Percentiles rank a stretch among this genome's conserved stretches.
Conservation (phyloP, 2,329 filamentous ascomycete species). For the Fusarium annulatum region DNA sequence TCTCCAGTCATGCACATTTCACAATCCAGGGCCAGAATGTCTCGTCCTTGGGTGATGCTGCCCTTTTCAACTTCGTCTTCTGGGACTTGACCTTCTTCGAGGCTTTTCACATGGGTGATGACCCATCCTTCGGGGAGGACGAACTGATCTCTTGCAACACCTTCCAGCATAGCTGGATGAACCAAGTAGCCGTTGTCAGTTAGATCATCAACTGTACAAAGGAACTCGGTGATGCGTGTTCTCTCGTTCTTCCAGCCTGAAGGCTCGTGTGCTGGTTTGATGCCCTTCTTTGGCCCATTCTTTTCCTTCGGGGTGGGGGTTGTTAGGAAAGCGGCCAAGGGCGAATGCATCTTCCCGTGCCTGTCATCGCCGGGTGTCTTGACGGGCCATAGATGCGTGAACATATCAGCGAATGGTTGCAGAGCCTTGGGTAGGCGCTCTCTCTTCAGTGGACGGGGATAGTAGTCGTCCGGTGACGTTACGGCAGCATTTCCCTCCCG, state of each 20-base stretch:
- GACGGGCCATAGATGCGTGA: conserved; percentile 89
- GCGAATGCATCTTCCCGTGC: conserved; percentile 84
- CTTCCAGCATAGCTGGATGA: conserved; percentile 80
- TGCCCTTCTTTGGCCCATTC: conserved; percentile 64
- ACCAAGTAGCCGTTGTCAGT: conserved; percentile 85
- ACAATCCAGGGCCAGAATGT: conserved; percentile 87
- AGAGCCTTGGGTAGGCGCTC: conserved; percentile 65
- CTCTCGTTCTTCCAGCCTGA: conserved; percentile 78
- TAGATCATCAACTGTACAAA: conserved; percentile 79
- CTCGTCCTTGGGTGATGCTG: conserved; percentile 83
- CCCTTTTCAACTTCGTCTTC: conserved; percentile 80
- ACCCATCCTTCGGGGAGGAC: conserved; percentile 80
- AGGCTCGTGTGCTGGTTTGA: conserved; percentile 71
- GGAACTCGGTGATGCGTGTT: conserved; percentile 83
- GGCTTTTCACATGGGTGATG: conserved; percentile 74
- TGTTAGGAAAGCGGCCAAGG: conserved; percentile 84
- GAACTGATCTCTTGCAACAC: conserved; percentile 64
- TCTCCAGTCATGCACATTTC: conserved; percentile 95
- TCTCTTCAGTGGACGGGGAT: conserved; percentile 64
- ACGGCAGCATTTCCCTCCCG: conserved; percentile 46
- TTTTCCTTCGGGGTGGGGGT: conserved; percentile 78
- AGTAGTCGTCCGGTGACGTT: conserved; percentile 69
- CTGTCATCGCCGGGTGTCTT: conserved; percentile 88
- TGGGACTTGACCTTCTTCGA: conserved; percentile 75
- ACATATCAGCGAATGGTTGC: conserved; percentile 81